Evolutionary conservation across 352 stramenopile genomes (phyloP), one percentile per base, ranked within the genome.

Genomic region (Globisporangium rhizosaccharum): DNA sequence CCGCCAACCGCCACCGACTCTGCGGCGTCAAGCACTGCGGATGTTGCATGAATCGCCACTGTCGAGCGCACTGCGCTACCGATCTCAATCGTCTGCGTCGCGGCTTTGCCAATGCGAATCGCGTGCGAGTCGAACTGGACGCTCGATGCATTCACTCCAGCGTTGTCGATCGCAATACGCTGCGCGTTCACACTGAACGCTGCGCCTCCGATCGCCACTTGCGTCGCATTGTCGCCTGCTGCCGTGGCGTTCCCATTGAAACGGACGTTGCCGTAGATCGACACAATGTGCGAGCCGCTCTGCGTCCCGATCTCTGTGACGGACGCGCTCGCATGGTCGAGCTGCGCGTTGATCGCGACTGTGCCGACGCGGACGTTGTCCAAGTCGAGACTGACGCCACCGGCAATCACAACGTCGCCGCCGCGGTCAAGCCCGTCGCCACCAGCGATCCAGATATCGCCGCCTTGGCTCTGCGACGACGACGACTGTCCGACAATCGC

Each of bases 271-370:
- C 81, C 81, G 28, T 88, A 68, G 44, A 91, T 53, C 2, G 72
- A 72, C 7, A 91, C 79, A n/a, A 66, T 28, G 45, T 91, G 81
- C 0, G 62, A 71, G 18, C 56, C 50, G 33, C 77, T 72, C 25
- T 85, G 69, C 4, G 73, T 81, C 37, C 81, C 81, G 39, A 91
- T 88, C 53, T 83, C 75, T 0, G 79, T 91, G 26, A 70, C 36
- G 7, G 81, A 90, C n/a, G 57, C 60, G 1, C 59, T 70, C 2
- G 66, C 53, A 8, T 68, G 55, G 1, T 81, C 66, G 20, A 90
- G 63, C 3, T 73, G 66, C 17, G 81, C 68, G 49, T 91, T 91
- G 56, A 91, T 79, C 25, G 64, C 56, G 1, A 91, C 67, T 4
- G 71, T 71, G 37, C 78, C 81, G 8, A 72, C 67, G 53, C 59